Percentiles rank a stretch among this genome's conserved stretches.
Conservation (phyloP, 495 filamentous ascomycete species). For the Recurvomyces mirabilis region DNA sequence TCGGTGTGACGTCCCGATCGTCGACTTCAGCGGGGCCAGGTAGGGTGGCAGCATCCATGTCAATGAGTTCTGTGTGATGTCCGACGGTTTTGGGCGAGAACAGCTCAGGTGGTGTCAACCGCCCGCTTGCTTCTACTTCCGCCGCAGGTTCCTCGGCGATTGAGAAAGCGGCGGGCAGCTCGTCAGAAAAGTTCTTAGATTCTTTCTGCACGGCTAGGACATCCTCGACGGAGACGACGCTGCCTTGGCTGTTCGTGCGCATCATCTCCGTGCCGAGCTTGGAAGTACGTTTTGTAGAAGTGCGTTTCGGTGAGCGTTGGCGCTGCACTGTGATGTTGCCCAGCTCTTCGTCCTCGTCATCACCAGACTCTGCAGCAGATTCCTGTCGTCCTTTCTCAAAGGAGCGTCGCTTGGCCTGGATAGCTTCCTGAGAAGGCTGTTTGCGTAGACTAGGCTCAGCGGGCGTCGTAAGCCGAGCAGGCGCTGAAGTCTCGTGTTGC, state of each 20-base stretch:
- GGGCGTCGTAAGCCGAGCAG: slow-evolving; percentile 44
- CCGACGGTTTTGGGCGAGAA: slow-evolving; percentile 30
- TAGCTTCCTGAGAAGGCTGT: slow-evolving; percentile 65
- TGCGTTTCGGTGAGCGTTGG: slow-evolving; percentile 44
- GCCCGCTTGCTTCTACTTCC: slow-evolving; percentile 17
- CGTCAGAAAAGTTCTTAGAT: slow-evolving; percentile 12
- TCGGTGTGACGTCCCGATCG: slow-evolving; percentile 18
- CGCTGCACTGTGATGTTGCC: slow-evolving; percentile 41
- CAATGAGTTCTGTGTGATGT: slow-evolving; percentile 30
- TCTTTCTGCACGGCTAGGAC: slow-evolving; percentile 24
- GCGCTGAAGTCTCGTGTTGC: slow-evolving; percentile 51
- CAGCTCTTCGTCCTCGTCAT: slow-evolving; percentile 91
- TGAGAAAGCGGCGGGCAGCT: slow-evolving; percentile 13
- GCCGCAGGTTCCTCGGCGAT: slow-evolving; percentile 23
- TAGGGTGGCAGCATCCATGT: slow-evolving; percentile 23
- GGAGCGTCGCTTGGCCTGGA: slow-evolving; percentile 64
- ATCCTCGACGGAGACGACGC: slow-evolving; percentile 47
- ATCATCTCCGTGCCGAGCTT: slow-evolving; percentile 93
- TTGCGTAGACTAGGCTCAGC: slow-evolving; percentile 41
- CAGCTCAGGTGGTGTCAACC: slow-evolving; percentile 35
- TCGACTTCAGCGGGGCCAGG: neutral
- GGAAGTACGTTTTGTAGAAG: slow-evolving; percentile 40
- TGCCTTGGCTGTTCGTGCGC: slow-evolving; percentile 84
- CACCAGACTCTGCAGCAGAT: slow-evolving; percentile 76
- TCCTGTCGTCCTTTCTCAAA: slow-evolving; percentile 66